Conservation (phyloP, 1,139 yeast genomes). For the Pichiaceae sp. region DNA sequence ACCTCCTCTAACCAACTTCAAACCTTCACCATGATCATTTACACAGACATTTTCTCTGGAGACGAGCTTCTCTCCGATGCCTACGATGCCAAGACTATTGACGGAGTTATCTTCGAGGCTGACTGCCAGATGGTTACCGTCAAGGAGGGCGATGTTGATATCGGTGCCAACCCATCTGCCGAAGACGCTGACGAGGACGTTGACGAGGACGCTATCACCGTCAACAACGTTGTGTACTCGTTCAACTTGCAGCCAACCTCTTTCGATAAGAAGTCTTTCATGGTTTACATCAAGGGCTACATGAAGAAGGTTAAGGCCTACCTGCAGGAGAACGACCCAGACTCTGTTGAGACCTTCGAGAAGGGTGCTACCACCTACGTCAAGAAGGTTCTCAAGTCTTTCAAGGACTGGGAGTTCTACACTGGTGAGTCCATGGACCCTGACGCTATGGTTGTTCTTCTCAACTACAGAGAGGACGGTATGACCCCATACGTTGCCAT, state of each 20-base stretch:
- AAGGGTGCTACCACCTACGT: slow-evolving; percentile 94
- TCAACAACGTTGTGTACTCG: slow-evolving; percentile 97
- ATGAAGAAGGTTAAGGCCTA: slow-evolving; percentile 91
- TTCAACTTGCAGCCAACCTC: slow-evolving; percentile 94
- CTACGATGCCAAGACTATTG: slow-evolving; percentile 80
- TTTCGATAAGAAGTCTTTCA: slow-evolving; percentile 96
- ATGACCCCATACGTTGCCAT: slow-evolving; percentile 92
- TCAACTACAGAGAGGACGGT: slow-evolving; percentile 99
- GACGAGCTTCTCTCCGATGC: slow-evolving; percentile 98
- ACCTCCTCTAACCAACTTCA: not conserved
- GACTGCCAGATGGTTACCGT: slow-evolving; percentile 89
- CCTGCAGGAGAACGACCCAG: slow-evolving; percentile 85
- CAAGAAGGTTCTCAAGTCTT: slow-evolving; percentile 89
- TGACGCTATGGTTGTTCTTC: slow-evolving; percentile 94
- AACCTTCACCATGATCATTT: slow-evolving; percentile 24
- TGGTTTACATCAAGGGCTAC: slow-evolving; percentile 96
- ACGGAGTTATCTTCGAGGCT: slow-evolving; percentile 90
- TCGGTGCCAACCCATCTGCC: slow-evolving; percentile 99
- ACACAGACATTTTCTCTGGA: slow-evolving; percentile 75
- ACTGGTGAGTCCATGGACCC: slow-evolving; percentile 99
- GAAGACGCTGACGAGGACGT: slow-evolving; percentile 86
- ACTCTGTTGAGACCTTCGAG: slow-evolving; percentile 77
- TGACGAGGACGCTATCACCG: slow-evolving; percentile 76
- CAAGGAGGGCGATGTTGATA: slow-evolving; percentile 81
- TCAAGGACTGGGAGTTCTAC: slow-evolving; percentile 99